A percentile compares a stretch with the other conserved stretches of the same genome.
Evolutionary conservation across 148 eudicot species (phyloP).

Genomic region (Spergularia bocconei): DNA sequence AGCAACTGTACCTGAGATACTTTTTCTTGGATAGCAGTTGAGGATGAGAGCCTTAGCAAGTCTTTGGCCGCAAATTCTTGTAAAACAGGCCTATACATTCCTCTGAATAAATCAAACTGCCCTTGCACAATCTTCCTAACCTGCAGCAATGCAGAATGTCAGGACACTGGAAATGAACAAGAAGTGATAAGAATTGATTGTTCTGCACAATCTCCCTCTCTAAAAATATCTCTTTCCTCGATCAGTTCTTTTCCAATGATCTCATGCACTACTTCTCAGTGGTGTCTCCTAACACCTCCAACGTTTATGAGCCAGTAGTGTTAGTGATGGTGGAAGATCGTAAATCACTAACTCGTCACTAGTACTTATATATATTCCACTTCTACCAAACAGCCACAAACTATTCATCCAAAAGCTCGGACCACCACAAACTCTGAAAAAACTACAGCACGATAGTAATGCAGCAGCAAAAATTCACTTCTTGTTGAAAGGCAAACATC

Average conservation of each 20-base stretch:
- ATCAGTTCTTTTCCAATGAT: not conserved
- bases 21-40: slow-evolving; percentile 33
- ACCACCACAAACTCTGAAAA: not conserved
- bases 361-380: too few relatives aligned
- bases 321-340: too few relatives aligned
- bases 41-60: slow-evolving; percentile 57
- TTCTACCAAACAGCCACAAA: not conserved
- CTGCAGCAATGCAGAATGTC: slow-evolving; percentile 36
- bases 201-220: not conserved
- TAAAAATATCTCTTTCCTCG: not conserved
- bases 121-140: slow-evolving; percentile 89
- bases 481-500: slow-evolving; percentile 1
- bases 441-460: not conserved
- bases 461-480: not conserved
- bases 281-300: too few relatives aligned
- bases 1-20: slow-evolving; percentile 61
- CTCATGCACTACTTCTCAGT: not conserved
- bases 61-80: slow-evolving; percentile 68
- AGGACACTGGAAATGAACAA: not conserved
- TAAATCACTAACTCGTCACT: too few relatives aligned
- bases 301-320: too few relatives aligned
- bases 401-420: not conserved
- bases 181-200: not conserved
- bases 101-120: slow-evolving; percentile 67
- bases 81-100: slow-evolving; percentile 69